Base-by-base conservation (phyloP, 2,329 filamentous ascomycete genomes). In the Colletotrichum somersetense region DNA sequence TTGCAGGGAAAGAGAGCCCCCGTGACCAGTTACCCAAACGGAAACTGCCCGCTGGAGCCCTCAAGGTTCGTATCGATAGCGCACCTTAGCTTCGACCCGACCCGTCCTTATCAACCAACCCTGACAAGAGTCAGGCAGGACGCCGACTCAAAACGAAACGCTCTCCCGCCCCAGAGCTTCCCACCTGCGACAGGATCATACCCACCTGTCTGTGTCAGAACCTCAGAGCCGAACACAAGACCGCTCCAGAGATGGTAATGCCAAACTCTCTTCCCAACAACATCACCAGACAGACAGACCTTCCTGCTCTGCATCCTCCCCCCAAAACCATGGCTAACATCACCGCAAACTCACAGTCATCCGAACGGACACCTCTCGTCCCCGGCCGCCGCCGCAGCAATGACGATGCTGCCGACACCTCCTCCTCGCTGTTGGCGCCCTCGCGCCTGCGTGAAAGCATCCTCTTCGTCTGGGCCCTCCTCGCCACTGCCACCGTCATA, bases 381-480 rank as follows among this genome's bases (percentile, higher is more conserved):
- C 74, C 80, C 68, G 74, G 76, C 77, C 78, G 78, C 72, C 62
- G 62, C 52, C 77, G 76, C 30, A 30, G 30, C 69, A 75, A 80
- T 74, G 77, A 80, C 74, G 77, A 80, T 73, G 73, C 76, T 56
- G 73, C 70, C 7, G 62, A 56, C 55, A 40, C 53, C 46, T 53
- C 67, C 48, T 66, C 48, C n/a, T 26, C 40, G 7, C 40, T 59
- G 2, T 40, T 69, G 12, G 78, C 83, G 58, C 77, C 80, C 53
- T 79, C 79, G 71, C 88, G 89, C 80, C 80, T 88, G 67, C 89
- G 92, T 73, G 94, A 98, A 79, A 81, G 93, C 64, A 88, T 91
- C 33, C 84, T 97, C 74, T 95, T 97, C 79, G 83, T 88, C 61
- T 97, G 95, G 95, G 94, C 95, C 6, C 82, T 96, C 20, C 77